Base-by-base conservation (phyloP, 805 yeast species). In the Lipomyces mesembrius region DNA sequence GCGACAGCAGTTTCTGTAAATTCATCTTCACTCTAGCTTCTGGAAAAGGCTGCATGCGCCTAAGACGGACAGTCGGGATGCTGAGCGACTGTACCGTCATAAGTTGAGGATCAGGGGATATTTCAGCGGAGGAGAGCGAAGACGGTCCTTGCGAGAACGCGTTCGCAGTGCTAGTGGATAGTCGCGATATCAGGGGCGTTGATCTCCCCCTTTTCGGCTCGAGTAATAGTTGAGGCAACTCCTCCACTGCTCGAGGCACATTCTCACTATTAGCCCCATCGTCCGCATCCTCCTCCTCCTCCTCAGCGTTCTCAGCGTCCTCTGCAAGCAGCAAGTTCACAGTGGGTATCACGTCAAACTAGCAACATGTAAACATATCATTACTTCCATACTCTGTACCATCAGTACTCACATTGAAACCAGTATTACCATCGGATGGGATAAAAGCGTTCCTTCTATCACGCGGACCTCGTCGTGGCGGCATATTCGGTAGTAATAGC, bases 41-140 rank as follows among this genome's bases (percentile, higher is more conserved):
- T 17, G 20, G 49, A 17, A 43, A 17, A 2, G 49, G 49, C 20
- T n/a, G 49, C 49, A 43, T 43, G 22, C 14, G 22, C 14, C 49
- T 43, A 43, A 43, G 49, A n/a, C 49, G 49, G 49, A 43, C 49
- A 43, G 49, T 43, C 9, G 49, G 49, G 20, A 43, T n/a, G 8
- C 22, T n/a, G 20, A 43, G 49, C 22, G 49, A 43, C 49, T n/a
- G 49, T 5, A 43, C 9, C 2, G n/a, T 43, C 49, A 9, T n/a
- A 17, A 43, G 9, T n/a, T 8, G 49, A 43, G 49, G 22, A 43
- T 43, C 49, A 43, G 49, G 9, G 3, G 49, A n/a, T 43, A 43
- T 43, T 17, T 43, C 49, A 17, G 49, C 22, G 22, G 49, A 43
- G 20, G 49, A 43, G 11, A 43, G 20, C 9, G 49, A 43, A 43